phyloP scores from a whole-genome alignment of 2,329 filamentous ascomycete genomes.

The Fusarium goolgardi region DNA sequence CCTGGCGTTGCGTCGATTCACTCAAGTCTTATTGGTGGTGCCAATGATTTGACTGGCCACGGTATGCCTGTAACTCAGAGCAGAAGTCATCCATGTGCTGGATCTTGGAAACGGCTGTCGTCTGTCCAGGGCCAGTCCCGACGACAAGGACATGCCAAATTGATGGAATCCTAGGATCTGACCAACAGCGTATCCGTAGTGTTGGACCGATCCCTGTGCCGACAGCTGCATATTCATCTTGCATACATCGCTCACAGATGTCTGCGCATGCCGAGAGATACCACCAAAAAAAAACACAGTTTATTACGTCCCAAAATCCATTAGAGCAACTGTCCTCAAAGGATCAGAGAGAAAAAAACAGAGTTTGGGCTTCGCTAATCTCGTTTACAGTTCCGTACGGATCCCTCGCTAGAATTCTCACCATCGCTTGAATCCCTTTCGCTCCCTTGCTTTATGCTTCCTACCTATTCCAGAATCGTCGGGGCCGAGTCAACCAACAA shows the following conservation, averaged over 20 bases:
- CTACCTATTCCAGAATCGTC: constrained; percentile 16
- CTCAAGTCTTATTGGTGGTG: constrained; percentile 4
- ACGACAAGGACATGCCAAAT: constrained; percentile 25
- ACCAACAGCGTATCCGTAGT: neutral
- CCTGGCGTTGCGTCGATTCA: neutral
- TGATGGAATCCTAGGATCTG: constrained; percentile 19
- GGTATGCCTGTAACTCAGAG: constrained; percentile 11
- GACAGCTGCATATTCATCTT: constrained; percentile 12
- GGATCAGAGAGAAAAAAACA: neutral
- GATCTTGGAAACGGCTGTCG: constrained; percentile 25
- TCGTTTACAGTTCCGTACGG: neutral
- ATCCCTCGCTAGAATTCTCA: constrained; percentile 17
- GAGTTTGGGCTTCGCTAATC: neutral
- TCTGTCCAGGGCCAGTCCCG: constrained; percentile 3
- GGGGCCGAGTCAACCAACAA: constrained; percentile 1
- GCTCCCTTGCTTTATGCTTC: constrained; percentile 35
- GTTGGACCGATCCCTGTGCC: constrained; percentile 8
- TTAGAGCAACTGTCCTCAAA: neutral
- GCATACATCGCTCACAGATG: neutral
- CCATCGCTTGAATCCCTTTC: constrained; percentile 6
- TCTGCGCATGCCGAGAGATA: neutral
- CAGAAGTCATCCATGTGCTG: constrained; percentile 19
- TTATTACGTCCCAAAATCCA: neutral
- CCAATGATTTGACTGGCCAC: constrained; percentile 9
- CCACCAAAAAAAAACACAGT: neutral